phyloP scores from a whole-genome alignment of 2,329 filamentous ascomycete genomes.

The Penicillium sp. region DNA sequence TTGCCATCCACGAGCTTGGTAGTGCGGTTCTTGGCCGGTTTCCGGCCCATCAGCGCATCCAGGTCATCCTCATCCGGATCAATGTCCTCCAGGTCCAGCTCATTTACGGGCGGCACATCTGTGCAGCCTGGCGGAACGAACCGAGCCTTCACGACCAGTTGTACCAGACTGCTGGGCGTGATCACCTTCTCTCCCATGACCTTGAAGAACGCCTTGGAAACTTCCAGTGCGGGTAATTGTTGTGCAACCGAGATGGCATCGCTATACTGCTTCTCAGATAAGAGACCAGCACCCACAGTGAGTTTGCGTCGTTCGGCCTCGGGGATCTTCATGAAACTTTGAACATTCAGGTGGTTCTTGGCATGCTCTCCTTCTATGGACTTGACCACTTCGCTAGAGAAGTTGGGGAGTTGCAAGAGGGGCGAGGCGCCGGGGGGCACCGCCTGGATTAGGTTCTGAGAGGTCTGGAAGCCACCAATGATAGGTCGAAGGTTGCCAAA shows the following conservation, averaged over 20 bases:
- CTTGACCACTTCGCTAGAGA: slow-evolving; percentile 66
- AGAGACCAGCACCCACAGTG: slow-evolving; percentile 69
- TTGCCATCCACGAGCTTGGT: slow-evolving; percentile 61
- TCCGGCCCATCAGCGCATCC: slow-evolving; percentile 79
- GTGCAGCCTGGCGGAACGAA: slow-evolving; percentile 85
- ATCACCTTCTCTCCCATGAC: slow-evolving; percentile 92
- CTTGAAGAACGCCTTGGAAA: slow-evolving; percentile 98
- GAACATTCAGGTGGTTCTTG: slow-evolving; percentile 75
- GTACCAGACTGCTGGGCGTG: slow-evolving; percentile 88
- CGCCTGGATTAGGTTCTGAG: slow-evolving; percentile 89
- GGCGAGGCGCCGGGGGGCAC: slow-evolving; percentile 81
- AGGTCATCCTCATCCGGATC: slow-evolving; percentile 93
- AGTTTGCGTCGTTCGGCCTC: slow-evolving; percentile 73
- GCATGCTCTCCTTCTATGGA: slow-evolving; percentile 61
- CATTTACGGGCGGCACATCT: slow-evolving; percentile 73
- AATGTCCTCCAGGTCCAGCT: slow-evolving; percentile 82
- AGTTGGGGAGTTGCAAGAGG: slow-evolving; percentile 87
- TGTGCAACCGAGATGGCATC: slow-evolving; percentile 75
- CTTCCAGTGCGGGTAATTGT: slow-evolving; percentile 80
- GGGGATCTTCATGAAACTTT: slow-evolving; percentile 85
- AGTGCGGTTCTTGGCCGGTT: slow-evolving; percentile 64
- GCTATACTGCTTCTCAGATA: slow-evolving; percentile 77
- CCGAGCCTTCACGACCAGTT: slow-evolving; percentile 91
- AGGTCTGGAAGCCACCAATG: slow-evolving; percentile 77
- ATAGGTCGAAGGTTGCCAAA: slow-evolving; percentile 84